Base-by-base conservation (phyloP, 371 early-diverging fungal genomes). In the Zopfochytrium polystomum region DNA sequence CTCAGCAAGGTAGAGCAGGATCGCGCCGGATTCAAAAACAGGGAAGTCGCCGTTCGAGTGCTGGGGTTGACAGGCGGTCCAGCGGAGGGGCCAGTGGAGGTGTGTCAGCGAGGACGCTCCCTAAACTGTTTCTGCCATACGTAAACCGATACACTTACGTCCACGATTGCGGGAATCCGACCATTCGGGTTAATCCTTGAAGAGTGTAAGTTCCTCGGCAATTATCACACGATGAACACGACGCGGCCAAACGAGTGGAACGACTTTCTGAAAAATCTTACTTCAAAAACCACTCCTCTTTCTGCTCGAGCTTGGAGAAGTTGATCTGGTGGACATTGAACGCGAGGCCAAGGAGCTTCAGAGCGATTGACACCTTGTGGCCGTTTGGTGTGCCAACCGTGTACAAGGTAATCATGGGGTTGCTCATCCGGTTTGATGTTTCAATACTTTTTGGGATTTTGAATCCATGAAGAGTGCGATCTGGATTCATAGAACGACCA, bases 1-100 rank as follows among this genome's bases (percentile, higher is more conserved):
- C 33, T 82, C 76, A 18, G 74, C 76, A 6, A 82, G 66, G 62
- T 80, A 82, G n/a, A 77, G 52, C 54, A 82, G 59, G 44, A 82
- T 82, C 11, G 82, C 82, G 18, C 79, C 80, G 29, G 64, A 65
- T 56, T 82, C 82, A 54, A 80, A 78, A 15, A 82, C 79, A 33
- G 62, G 22, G 60, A 80, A 80, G 61, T 79, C 77, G 47, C 67
- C 68, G 38, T 65, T 33, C 46, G 30, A 11, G 33, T 62, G 63
- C n/a, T n/a, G n/a, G n/a, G n/a, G n/a, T n/a, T n/a, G n/a, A n/a
- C n/a, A n/a, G n/a, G n/a, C n/a, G n/a, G n/a, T n/a, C n/a, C 30
- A 47, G 43, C 3, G 3, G 55, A 26, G 18, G 20, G 5, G 6
- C 5, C 22, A 11, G 47, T 22, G 20, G 6, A 11, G 25, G 5